Evolutionary conservation across 2,329 filamentous ascomycete genomes (phyloP).

Genomic region (Verticillium isaacii): DNA sequence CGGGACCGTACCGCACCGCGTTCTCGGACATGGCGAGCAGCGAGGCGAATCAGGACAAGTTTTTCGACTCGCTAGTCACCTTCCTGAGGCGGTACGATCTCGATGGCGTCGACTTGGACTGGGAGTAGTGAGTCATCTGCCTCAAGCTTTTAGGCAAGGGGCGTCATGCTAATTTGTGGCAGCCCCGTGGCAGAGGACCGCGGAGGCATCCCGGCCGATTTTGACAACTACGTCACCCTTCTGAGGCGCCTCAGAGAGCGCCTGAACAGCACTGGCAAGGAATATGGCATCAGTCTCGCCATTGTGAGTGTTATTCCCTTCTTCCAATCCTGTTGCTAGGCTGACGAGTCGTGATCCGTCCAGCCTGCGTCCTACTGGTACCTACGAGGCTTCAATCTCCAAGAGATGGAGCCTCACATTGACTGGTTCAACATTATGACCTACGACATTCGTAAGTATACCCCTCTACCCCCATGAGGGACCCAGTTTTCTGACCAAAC

Average conservation of each 20-base stretch:
- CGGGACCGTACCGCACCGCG: constrained; percentile 16
- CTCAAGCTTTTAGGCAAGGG: no score
- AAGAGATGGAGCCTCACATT: constrained; percentile 12
- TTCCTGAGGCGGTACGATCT: constrained; percentile 17
- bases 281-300: background rate
- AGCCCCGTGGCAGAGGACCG: constrained; percentile 11
- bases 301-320: no score
- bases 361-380: constrained; percentile 11
- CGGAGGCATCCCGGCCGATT: constrained; percentile 9
- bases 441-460: constrained; percentile 8
- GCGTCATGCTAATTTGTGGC: no score
- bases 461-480: background rate
- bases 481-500: background rate
- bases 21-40: constrained; percentile 18
- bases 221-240: constrained; percentile 10
- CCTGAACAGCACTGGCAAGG: background rate
- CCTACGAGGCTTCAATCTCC: constrained; percentile 4
- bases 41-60: constrained; percentile 7
- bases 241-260: constrained; percentile 36
- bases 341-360: background rate
- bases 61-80: constrained; percentile 13
- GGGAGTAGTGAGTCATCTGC: constrained; percentile 7
- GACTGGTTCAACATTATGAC: constrained; percentile 20
- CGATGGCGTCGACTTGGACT: constrained; percentile 22
- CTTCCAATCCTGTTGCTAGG: background rate